Evolutionary conservation across 495 filamentous ascomycete genomes (phyloP).

Genomic region (Hypoxylon lienhwacheense): DNA sequence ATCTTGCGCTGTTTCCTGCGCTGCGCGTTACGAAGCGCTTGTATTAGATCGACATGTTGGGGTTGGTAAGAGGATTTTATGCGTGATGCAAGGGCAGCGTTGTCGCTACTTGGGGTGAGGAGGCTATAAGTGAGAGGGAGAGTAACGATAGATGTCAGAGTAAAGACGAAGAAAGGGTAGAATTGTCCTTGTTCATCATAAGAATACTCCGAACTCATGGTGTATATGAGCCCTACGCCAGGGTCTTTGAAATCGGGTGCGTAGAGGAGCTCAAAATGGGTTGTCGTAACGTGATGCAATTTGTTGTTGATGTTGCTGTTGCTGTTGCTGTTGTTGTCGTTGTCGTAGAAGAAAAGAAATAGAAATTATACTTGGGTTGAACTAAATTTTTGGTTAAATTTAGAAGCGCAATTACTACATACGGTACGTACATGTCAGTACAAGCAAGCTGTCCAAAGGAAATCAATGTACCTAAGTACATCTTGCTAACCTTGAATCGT

Average conservation of each 20-base stretch:
- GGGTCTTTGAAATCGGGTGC: conserved; percentile 26
- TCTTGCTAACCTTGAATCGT: conserved; percentile 34
- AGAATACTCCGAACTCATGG: conserved; percentile 94
- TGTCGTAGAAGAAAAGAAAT: background rate
- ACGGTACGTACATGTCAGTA: too few relatives aligned
- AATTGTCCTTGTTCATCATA: conserved; percentile 99
- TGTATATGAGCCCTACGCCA: conserved; percentile 45
- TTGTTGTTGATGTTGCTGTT: background rate
- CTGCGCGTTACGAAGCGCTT: conserved; percentile 81
- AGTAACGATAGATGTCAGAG: conserved; percentile 82
- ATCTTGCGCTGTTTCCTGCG: conserved; percentile 85
- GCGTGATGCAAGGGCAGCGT: conserved; percentile 51
- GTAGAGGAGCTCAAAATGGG: conserved; percentile 15
- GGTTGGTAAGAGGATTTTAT: conserved; percentile 74
- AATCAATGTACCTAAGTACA: background rate
- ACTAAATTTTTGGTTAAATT: conserved; percentile 26
- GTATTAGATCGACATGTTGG: conserved; percentile 78
- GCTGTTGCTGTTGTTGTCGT: conserved; percentile 4
- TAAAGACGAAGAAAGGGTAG: conserved; percentile 98
- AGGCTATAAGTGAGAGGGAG: conserved; percentile 88
- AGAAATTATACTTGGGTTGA: conserved; percentile 15
- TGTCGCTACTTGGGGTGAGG: conserved; percentile 75
- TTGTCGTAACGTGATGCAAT: background rate
- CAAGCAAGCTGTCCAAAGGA: conserved; percentile 24
- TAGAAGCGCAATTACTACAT: conserved; percentile 25